These are phyloP conservation scores for Coemansia brasiliensis DNA, from an alignment of 192 early-diverging fungal genomes.

Conservation along the genomic window DNA sequence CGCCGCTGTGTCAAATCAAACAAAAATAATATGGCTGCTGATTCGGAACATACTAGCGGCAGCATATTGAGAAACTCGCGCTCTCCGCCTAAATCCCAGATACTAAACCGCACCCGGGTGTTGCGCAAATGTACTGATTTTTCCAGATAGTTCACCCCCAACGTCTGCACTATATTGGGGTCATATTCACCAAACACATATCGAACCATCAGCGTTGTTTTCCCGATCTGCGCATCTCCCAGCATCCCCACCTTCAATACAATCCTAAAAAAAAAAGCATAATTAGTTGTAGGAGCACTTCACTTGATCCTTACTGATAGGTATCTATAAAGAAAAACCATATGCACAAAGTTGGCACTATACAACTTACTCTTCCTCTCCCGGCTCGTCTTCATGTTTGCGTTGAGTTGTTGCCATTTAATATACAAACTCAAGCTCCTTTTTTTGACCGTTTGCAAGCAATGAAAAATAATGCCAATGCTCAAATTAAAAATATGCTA, in stretches of 20 bases:
- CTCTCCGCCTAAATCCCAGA: slow-evolving; percentile 97
- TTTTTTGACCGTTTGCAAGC: background rate
- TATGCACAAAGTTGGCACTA: too few relatives aligned
- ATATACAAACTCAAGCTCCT: background rate
- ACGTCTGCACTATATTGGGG: slow-evolving; percentile 92
- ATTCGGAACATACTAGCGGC: slow-evolving; percentile 95
- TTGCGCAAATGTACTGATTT: slow-evolving; percentile 89
- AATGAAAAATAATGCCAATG: slow-evolving; percentile 8
- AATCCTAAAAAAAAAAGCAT: slow-evolving; percentile 49
- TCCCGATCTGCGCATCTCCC: slow-evolving; percentile 94
- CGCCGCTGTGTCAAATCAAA: slow-evolving; percentile 92
- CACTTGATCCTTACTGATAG: too few relatives aligned
- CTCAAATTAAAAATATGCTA: slow-evolving; percentile 1
- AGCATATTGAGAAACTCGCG: slow-evolving; percentile 97
- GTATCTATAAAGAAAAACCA: too few relatives aligned
- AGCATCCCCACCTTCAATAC: slow-evolving; percentile 95
- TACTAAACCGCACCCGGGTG: slow-evolving; percentile 93
- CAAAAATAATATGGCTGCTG: slow-evolving; percentile 92
- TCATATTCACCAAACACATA: slow-evolving; percentile 96
- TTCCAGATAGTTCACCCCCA: slow-evolving; percentile 97
- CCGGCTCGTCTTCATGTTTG: slow-evolving; percentile 28
- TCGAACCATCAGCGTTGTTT: slow-evolving; percentile 96
- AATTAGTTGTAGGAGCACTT: too few relatives aligned
- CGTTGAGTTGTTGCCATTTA: slow-evolving; percentile 21
- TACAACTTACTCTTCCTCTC: slow-evolving; percentile 45